Evolutionary conservation across 768 basidiomycete species (phyloP), one percentile per base, ranked within the genome.

Genomic region (Leccinum sublutescens): DNA sequence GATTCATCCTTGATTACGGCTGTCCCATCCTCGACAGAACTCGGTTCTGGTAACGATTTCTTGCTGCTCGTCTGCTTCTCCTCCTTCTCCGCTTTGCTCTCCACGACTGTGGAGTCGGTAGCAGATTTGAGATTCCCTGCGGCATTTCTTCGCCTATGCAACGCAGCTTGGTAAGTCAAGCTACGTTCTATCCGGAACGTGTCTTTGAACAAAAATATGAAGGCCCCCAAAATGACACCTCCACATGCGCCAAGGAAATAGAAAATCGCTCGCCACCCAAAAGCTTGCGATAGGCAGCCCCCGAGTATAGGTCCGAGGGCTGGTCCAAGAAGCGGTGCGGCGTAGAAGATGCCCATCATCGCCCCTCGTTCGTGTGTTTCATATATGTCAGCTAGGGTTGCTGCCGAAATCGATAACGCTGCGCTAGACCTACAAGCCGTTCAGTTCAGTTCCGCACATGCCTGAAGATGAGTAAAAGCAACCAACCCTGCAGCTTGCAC

Each of bases 161-260:
- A 74, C 0, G 86, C 85, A 38, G 79, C 78, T 68, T 91, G 89
- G 71, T 95, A 96, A 3, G 85, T 83, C 23, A 89, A 74, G 55
- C 92, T 95, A 48, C 95, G 86, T 66, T 94, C 91, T 56, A 81
- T 76, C 17, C 93, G 82, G 75, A 91, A 95, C 1, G 92, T 92
- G 66, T 95, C 93, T 58, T 82, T 83, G 77, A 94, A 91, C 67
- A 88, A 76, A 23, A 87, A 71, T 34, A 88, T 56, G 71, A 92
- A 91, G 19, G 78, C 73, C 40, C 84, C 48, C 53, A 84, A 76
- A 53, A 80, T 81, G 34, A 79, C 29, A 1, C 84, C 85, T 9
- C 82, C 82, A 56, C 87, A 79, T 33, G 86, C 85, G 1, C 82
- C 77, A 23, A 94, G 80, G 70, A 95, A 92, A 82, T 90, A 95